Evolutionary conservation across 208 protist species (phyloP).

Genomic region (Trichomonas gallinae): DNA sequence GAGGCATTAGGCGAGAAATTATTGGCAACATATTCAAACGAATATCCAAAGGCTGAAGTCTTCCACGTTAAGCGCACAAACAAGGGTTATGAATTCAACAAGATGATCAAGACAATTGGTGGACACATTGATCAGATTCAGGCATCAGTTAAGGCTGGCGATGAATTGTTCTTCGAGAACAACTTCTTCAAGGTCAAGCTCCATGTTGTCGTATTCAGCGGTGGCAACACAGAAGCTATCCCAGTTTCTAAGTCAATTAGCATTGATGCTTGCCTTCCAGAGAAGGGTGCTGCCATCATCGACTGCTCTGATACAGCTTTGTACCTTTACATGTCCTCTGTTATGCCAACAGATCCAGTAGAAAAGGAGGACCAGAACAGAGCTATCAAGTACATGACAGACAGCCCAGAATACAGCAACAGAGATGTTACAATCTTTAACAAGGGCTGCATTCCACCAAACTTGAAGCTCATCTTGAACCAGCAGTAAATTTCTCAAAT

Average conservation of each 20-base stretch:
- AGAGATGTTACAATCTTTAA: not conserved
- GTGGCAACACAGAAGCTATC: not conserved
- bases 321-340: not conserved
- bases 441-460: not conserved
- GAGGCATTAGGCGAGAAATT: not conserved
- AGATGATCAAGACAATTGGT: not conserved
- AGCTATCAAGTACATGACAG: not conserved
- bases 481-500: too few relatives aligned
- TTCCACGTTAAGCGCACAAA: not conserved
- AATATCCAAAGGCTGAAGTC: not conserved
- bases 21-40: not conserved
- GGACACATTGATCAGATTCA: not conserved
- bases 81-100: not conserved
- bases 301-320: not conserved
- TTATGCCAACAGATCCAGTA: not conserved
- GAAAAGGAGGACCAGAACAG: not conserved
- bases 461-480: not conserved
- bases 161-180: constrained; percentile 14
- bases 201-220: not conserved
- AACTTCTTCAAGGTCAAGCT: not conserved
- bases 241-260: too few relatives aligned
- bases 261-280: not conserved
- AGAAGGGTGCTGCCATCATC: not conserved
- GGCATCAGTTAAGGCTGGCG: not conserved
- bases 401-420: not conserved